phyloP scores from a whole-genome alignment of 495 filamentous ascomycete species.

The Ramalina intermedia region DNA sequence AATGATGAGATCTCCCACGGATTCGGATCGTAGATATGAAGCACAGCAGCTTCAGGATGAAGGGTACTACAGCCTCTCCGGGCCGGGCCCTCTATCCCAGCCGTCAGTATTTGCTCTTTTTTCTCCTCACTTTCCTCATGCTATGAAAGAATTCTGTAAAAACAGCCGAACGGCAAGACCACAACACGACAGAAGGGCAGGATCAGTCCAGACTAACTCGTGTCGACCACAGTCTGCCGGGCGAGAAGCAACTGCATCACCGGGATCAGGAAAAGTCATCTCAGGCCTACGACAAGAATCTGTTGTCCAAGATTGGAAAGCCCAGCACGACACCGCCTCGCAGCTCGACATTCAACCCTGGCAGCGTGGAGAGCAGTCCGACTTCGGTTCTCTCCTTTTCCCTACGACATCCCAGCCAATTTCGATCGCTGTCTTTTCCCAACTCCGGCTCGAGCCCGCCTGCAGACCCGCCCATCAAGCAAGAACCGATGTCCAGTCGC shows the following conservation, averaged over 20 bases:
- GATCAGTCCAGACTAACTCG: background rate
- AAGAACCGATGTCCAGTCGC: constrained; percentile 6
- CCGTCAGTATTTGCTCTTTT: constrained; percentile 19
- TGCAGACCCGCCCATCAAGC: constrained; percentile 11
- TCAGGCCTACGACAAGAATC: constrained; percentile 63
- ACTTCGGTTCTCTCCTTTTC: constrained; percentile 27
- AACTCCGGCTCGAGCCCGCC: constrained; percentile 20
- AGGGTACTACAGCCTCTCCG: constrained; percentile 36
- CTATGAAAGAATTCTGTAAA: constrained; percentile 13
- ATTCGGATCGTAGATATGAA: constrained; percentile 16
- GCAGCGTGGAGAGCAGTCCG: constrained; percentile 29
- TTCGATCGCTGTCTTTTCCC: constrained; percentile 20
- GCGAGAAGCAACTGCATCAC: constrained; percentile 43
- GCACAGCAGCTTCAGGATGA: constrained; percentile 26
- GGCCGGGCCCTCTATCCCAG: constrained; percentile 23
- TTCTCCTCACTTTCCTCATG: constrained; percentile 12
- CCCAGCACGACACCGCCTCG: constrained; percentile 39
- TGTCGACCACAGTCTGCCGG: constrained; percentile 34
- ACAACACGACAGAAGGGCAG: too few relatives aligned
- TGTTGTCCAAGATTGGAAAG: constrained; percentile 63
- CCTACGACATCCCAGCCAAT: constrained; percentile 12
- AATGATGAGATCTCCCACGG: constrained; percentile 20
- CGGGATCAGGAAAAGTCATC: constrained; percentile 44
- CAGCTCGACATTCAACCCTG: constrained; percentile 22
- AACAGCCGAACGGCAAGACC: background rate